Conservation (phyloP, 148 eudicot species). For the Oxyria digyna region DNA sequence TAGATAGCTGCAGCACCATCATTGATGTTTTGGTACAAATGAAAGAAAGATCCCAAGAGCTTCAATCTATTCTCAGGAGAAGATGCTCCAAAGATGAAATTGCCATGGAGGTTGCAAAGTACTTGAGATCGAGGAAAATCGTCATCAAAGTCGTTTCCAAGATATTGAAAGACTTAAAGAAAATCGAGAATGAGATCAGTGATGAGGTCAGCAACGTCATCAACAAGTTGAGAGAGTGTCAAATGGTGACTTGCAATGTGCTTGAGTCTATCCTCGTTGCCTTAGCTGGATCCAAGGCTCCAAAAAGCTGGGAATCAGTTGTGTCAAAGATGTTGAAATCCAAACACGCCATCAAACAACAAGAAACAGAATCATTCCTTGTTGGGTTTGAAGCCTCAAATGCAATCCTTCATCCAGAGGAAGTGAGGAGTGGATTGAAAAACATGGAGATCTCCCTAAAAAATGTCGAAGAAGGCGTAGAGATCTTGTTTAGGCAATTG, state of each 20-base stretch:
- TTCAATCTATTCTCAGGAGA: slow-evolving; percentile 3
- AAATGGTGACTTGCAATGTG: neutral
- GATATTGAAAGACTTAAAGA: slow-evolving; percentile 11
- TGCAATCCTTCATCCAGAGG: neutral
- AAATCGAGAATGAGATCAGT: neutral
- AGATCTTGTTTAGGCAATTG: neutral
- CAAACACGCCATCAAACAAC: neutral
- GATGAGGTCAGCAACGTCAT: neutral
- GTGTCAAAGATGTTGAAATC: slow-evolving; percentile 1
- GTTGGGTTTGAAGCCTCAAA: slow-evolving; percentile 1
- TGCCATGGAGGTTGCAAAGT: slow-evolving; percentile 14
- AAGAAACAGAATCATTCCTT: neutral
- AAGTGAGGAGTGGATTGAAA: neutral
- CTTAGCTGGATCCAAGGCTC: neutral
- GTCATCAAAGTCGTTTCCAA: slow-evolving; percentile 16
- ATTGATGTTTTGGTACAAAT: slow-evolving; percentile 15
- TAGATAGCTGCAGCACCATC: slow-evolving; percentile 14
- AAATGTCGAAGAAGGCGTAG: neutral
- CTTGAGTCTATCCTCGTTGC: slow-evolving; percentile 1
- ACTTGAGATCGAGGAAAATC: slow-evolving; percentile 13
- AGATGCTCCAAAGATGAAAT: slow-evolving; percentile 4
- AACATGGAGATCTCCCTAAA: slow-evolving; percentile 3
- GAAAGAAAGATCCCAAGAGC: slow-evolving; percentile 12
- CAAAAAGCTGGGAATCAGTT: neutral
- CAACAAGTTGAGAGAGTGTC: neutral